phyloP scores from a whole-genome alignment of 2,329 filamentous ascomycete genomes.

The Aspergillus niger region DNA sequence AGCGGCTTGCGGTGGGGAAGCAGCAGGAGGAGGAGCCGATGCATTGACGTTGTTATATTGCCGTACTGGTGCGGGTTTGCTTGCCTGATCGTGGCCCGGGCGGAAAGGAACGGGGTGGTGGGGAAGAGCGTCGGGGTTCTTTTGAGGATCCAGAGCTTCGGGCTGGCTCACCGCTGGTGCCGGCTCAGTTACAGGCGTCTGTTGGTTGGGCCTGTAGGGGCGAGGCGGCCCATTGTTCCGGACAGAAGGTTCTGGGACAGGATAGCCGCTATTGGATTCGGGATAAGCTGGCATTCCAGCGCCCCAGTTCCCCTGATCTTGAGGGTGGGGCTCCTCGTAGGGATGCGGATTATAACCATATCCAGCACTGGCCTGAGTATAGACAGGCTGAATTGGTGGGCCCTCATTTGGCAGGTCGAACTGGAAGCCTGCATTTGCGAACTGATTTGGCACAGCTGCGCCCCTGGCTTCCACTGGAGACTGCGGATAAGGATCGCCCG shows the following conservation, averaged over 20 bases:
- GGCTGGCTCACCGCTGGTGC: constrained; percentile 15
- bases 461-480: constrained; percentile 50
- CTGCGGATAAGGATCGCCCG: constrained; percentile 40
- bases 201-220: constrained; percentile 25
- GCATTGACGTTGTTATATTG: constrained; percentile 48
- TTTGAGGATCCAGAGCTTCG: constrained; percentile 27
- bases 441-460: constrained; percentile 32
- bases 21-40: constrained; percentile 38
- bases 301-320: constrained; percentile 16
- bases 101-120: constrained; percentile 59
- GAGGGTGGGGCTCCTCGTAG: constrained; percentile 23
- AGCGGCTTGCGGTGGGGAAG: constrained; percentile 23
- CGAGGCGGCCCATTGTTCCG: constrained; percentile 25
- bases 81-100: constrained; percentile 49
- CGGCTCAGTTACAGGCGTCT: constrained; percentile 23
- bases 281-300: constrained; percentile 16
- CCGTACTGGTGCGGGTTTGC: constrained; percentile 55
- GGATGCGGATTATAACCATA: constrained; percentile 23
- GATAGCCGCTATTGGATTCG: constrained; percentile 1
- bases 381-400: constrained; percentile 16
- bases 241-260: constrained; percentile 10
- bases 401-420: constrained; percentile 66
- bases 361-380: constrained; percentile 21
- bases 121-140: constrained; percentile 58
- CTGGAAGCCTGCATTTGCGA: constrained; percentile 60